These are phyloP conservation scores for Panaeolus cyanescens DNA, from an alignment of 768 basidiomycete species.

Conservation along the genomic window DNA sequence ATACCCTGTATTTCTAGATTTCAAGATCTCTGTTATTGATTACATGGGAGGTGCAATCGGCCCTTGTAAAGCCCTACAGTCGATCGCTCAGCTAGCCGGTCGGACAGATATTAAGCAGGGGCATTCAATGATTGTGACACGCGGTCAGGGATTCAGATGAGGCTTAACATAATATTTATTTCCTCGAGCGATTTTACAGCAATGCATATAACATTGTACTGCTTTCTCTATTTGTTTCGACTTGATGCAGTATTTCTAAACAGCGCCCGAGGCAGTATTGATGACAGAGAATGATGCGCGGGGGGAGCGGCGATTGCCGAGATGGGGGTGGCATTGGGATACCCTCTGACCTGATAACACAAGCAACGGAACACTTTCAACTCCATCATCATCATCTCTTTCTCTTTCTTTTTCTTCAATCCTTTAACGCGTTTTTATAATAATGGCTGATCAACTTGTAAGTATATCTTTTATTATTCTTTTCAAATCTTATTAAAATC, in stretches of 20 bases:
- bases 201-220: background rate
- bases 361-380: slow-evolving; percentile 5
- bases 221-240: background rate
- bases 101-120: too few species aligned
- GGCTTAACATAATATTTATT: too few species aligned
- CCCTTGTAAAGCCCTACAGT: too few species aligned
- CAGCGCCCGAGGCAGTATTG: background rate
- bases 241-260: background rate
- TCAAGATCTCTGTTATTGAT: too few species aligned
- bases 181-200: background rate
- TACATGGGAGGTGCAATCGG: too few species aligned
- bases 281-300: background rate
- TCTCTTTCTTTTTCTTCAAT: slow-evolving; percentile 3
- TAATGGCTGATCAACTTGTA: slow-evolving; percentile 63
- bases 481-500: slow-evolving; percentile 14
- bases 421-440: slow-evolving; percentile 9
- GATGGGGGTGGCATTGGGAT: background rate
- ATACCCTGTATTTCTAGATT: too few species aligned
- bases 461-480: slow-evolving; percentile 21
- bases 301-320: background rate
- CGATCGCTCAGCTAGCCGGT: too few species aligned
- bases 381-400: slow-evolving; percentile 6
- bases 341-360: background rate
- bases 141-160: too few species aligned
- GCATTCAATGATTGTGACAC: too few species aligned